Base-by-base conservation (phyloP, 768 basidiomycete genomes). In the Kwoniella mangroviensis region DNA sequence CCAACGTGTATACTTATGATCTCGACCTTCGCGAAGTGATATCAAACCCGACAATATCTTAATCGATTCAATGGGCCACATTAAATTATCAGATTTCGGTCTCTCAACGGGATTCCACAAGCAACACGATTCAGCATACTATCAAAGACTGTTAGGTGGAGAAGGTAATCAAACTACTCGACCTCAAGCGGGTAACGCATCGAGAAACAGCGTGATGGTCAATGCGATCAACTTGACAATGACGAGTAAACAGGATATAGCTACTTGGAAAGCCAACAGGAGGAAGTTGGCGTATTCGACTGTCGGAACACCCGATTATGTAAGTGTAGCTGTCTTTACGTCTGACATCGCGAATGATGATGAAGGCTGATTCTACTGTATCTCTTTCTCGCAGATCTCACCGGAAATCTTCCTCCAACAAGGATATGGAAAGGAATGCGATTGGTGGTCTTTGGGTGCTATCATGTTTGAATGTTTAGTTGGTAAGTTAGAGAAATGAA, bases 41-140 rank as follows among this genome's bases (percentile, higher is more conserved):
- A n/a, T 99, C 84, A 99, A 99, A 84, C 96, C 96, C 19, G 96
- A 99, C 84, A 99, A 99, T 81, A 97, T 99, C 77, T 87, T 99
- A 69, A 99, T 99, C 77, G 97, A 99, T 82, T 93, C 94, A 79
- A 90, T 92, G 65, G 97, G 97, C 0, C 97, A 99, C 84, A 87
- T 99, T 85, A 99, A 99, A 82, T 88, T 99, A 45, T 98, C 95
- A 69, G 97, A 99, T 84, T 99, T 99, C 78, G 96, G 97, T 67
- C 88, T 99, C 57, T 97, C 96, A 1, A 98, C 97, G n/a, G 97
- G 97, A 3, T 98, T 98, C 84, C 95, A 98, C 84, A 98, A 97
- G 80, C 92, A 94, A 78, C 95, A 98, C 79, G 95, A 98, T 81
- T 93, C 94, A 24, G 90, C 88, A 65, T 99, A 99, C 84, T 98